Evolutionary conservation across 805 yeast genomes (phyloP), one percentile per base, ranked within the genome.

Genomic region (Tetrapisispora nanseiensis): DNA sequence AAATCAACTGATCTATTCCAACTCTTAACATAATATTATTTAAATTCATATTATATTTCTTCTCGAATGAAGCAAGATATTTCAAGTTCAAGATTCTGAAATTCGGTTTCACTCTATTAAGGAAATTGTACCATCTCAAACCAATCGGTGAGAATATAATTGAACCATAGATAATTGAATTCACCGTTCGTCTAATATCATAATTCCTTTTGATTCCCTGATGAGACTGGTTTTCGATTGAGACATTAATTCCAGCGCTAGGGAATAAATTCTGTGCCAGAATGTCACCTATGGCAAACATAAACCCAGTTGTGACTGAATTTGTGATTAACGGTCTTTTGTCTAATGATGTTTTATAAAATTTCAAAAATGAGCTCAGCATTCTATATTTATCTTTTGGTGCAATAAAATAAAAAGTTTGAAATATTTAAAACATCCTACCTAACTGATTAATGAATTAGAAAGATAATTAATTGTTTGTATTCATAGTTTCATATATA

Each of bases 101-200:
- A 35, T 35, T 35, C 6, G 13, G 16, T 15, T 35, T 35, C 4
- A 35, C 10, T 24, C 68, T 61, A 26, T 56, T 57, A 15, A 86
- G 55, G 8, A 74, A 50, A 42, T 69, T 71, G 61, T 80, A 85
- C 85, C 95, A 84, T 43, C 65, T 73, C 41, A 74, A 76, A 10
- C 82, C 94, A 34, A 86, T 66, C 24, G 90, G 86, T 0, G 90
- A 80, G 57, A 86, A 86, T 8, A 86, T 63, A 2, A 78, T 42
- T 0, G 85, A 76, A 0, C 95, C 96, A 54, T 83, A 87, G 2
- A 72, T 42, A 6, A 74, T 68, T 2, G 90, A 83, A 44, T 95
- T 66, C 1, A 68, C 44, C 0, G 89, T 80, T 44, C 95, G 63
- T 23, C 33, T 33, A 23, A 13, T 21, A 33, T 35, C 13, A 34